Conservation (phyloP, 2,329 filamentous ascomycete genomes). For the Ophiosphaerella narmari region DNA sequence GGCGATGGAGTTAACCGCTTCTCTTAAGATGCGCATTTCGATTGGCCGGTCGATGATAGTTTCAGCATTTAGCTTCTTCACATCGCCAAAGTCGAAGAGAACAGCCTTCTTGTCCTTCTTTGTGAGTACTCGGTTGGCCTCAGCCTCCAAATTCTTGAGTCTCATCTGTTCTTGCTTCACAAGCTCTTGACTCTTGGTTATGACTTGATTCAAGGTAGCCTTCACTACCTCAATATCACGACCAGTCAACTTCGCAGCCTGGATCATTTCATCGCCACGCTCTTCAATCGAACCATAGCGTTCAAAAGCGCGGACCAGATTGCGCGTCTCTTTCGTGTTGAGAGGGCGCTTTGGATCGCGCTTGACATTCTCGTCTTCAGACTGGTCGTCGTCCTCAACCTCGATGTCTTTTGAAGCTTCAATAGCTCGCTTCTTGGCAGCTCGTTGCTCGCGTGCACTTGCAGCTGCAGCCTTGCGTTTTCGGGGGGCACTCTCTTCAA, state of each 20-base stretch:
- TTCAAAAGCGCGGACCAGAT: conserved; percentile 88
- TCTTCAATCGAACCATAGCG: conserved; percentile 90
- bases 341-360: conserved; percentile 86
- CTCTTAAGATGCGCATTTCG: conserved; percentile 82
- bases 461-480: conserved; percentile 67
- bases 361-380: conserved; percentile 57
- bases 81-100: conserved; percentile 88
- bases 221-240: conserved; percentile 82
- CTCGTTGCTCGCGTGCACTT: conserved; percentile 67
- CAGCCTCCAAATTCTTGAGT: conserved; percentile 67
- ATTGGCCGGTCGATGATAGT: conserved; percentile 89
- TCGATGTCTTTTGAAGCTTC: conserved; percentile 67
- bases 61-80: conserved; percentile 94
- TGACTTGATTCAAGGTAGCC: conserved; percentile 75
- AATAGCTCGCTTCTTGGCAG: conserved; percentile 70
- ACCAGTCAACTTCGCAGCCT: conserved; percentile 81
- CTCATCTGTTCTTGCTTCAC: conserved; percentile 73
- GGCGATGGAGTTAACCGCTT: conserved; percentile 65
- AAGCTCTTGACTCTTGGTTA: conserved; percentile 71
- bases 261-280: conserved; percentile 81
- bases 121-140: conserved; percentile 78
- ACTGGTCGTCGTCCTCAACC: conserved; percentile 61
- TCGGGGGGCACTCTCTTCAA: conserved; percentile 84
- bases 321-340: conserved; percentile 88
- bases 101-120: conserved; percentile 99